Conservation (phyloP, 768 basidiomycete species). For the Calvatia gigantea region DNA sequence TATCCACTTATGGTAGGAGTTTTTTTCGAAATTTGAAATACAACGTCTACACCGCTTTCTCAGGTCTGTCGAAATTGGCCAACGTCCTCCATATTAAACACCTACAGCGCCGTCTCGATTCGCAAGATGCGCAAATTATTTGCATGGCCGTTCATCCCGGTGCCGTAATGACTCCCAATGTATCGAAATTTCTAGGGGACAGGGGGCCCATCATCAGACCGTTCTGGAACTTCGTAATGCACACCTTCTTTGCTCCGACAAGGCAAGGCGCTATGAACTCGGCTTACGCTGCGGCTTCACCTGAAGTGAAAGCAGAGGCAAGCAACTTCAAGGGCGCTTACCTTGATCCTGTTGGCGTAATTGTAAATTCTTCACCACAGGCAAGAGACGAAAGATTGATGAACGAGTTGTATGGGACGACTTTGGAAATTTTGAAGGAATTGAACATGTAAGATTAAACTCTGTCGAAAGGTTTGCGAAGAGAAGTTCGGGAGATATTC, state of each 20-base stretch:
- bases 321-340: constrained; percentile 34
- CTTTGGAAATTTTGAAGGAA: constrained; percentile 27
- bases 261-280: constrained; percentile 32
- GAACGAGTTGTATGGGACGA: constrained; percentile 36
- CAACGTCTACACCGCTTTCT: neutral
- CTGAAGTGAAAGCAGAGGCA: constrained; percentile 25
- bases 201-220: constrained; percentile 8
- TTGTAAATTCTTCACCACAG: constrained; percentile 23
- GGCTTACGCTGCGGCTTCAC: constrained; percentile 37
- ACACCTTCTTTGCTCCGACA: constrained; percentile 18
- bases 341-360: constrained; percentile 29
- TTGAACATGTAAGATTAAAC: constrained; percentile 19
- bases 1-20: constrained; percentile 31
- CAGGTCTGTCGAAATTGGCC: constrained; percentile 37
- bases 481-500: too few relatives aligned
- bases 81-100: constrained; percentile 45
- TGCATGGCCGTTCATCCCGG: constrained; percentile 42
- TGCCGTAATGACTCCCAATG: constrained; percentile 26
- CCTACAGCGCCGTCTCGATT: constrained; percentile 45
- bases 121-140: constrained; percentile 29
- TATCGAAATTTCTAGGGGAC: constrained; percentile 10
- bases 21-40: neutral
- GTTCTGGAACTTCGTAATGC: constrained; percentile 12
- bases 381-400: constrained; percentile 30
- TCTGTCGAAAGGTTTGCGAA: too few relatives aligned